These are phyloP conservation scores for Nemania bipapillata DNA, from an alignment of 2,329 filamentous ascomycete genomes.

Conservation along the genomic window DNA sequence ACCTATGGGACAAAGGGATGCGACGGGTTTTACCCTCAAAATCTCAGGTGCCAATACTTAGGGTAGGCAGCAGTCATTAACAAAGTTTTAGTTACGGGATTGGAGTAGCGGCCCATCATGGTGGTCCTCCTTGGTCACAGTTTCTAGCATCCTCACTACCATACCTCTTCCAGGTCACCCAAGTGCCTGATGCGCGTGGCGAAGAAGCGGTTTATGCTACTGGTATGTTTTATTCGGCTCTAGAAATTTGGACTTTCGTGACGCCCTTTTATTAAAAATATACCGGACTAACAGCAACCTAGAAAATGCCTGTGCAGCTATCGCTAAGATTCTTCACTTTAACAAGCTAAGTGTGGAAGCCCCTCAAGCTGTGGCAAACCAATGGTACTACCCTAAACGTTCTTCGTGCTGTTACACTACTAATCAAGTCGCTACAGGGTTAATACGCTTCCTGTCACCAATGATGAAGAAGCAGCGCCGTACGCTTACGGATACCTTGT, in stretches of 20 bases:
- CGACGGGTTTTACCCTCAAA: neutral
- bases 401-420: conserved; percentile 6
- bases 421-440: conserved; percentile 60
- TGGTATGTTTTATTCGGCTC: conserved; percentile 38
- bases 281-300: conserved; percentile 32
- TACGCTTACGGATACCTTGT: conserved; percentile 94
- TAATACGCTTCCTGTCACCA: conserved; percentile 87
- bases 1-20: neutral
- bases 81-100: conserved; percentile 72
- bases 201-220: conserved; percentile 98
- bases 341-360: conserved; percentile 82
- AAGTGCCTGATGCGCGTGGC: conserved; percentile 80
- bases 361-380: conserved; percentile 77
- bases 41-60: neutral
- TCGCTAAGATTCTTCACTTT: conserved; percentile 96
- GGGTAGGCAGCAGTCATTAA: neutral
- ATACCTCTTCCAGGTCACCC: conserved; percentile 84
- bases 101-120: conserved; percentile 92
- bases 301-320: conserved; percentile 94
- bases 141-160: conserved; percentile 85
- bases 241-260: neutral
- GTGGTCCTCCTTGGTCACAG: conserved; percentile 85
- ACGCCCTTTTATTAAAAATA: neutral
- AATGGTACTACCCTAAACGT: conserved; percentile 63
- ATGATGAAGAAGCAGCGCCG: conserved; percentile 96